A percentile compares a stretch with the other conserved stretches of the same genome.
phyloP scores from a whole-genome alignment of 371 early-diverging fungal species.

The Mortierella sp. region DNA sequence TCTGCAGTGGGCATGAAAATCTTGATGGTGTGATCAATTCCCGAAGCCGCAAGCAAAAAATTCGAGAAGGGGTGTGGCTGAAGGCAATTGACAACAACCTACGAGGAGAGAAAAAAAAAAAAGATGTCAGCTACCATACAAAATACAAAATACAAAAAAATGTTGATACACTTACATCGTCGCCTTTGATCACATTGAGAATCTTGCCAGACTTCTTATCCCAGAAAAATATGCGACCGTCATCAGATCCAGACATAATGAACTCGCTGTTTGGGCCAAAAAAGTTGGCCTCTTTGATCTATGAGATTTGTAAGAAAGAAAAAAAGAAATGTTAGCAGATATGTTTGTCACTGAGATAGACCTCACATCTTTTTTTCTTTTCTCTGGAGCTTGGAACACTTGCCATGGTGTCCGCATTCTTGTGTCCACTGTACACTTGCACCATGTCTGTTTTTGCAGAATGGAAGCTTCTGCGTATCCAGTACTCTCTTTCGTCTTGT shows the following conservation, averaged over 20 bases:
- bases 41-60: conserved; percentile 58
- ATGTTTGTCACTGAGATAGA: conserved; percentile 6
- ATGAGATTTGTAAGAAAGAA: not conserved
- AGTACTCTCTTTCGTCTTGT: conserved; percentile 26
- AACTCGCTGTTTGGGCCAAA: conserved; percentile 77
- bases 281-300: conserved; percentile 86
- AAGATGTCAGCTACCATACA: not conserved
- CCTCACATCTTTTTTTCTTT: not conserved
- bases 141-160: not conserved
- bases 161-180: conserved; percentile 62
- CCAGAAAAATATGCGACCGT: conserved; percentile 84
- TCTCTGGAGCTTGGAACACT: not conserved
- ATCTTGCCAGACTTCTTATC: conserved; percentile 72
- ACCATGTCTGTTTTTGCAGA: conserved; percentile 39
- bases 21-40: conserved; percentile 83
- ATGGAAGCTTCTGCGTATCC: conserved; percentile 23
- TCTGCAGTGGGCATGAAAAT: conserved; percentile 72
- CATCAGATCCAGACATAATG: conserved; percentile 85
- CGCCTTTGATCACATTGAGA: conserved; percentile 75
- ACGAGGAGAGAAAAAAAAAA: not conserved
- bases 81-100: conserved; percentile 28
- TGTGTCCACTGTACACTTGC: conserved; percentile 41
- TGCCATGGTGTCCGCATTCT: conserved; percentile 46
- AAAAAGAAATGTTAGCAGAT: not conserved
- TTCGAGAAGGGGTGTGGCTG: conserved; percentile 38